These are phyloP conservation scores for Boletus rufocinnamomeus DNA, from an alignment of 768 basidiomycete genomes.

Conservation along the genomic window DNA sequence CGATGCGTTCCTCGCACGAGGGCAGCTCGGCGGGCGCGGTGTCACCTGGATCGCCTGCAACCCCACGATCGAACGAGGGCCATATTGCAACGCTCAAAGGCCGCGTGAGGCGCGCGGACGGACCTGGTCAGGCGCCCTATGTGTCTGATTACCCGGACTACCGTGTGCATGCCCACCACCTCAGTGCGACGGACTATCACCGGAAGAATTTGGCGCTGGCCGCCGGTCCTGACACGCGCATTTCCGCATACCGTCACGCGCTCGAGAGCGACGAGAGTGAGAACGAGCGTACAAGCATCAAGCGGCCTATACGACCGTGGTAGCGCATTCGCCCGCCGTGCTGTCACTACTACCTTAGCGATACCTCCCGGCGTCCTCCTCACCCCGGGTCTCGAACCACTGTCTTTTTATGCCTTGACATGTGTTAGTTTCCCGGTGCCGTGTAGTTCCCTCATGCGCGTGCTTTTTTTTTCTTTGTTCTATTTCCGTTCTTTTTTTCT, in stretches of 20 bases:
- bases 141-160: conserved; percentile 18
- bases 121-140: conserved; percentile 11
- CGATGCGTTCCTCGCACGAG: conserved; percentile 41
- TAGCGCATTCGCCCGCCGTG: conserved; percentile 22
- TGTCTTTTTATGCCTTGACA: neutral
- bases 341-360: neutral
- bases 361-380: neutral
- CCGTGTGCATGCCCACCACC: conserved; percentile 14
- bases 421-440: conserved; percentile 1
- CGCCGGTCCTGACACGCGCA: conserved; percentile 25
- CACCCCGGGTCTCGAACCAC: neutral
- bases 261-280: conserved; percentile 40
- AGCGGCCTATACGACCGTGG: conserved; percentile 50
- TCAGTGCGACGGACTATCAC: conserved; percentile 12
- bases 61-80: conserved; percentile 47
- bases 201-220: conserved; percentile 21
- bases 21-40: conserved; percentile 50
- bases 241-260: conserved; percentile 31
- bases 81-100: conserved; percentile 16
- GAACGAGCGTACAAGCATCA: conserved; percentile 30
- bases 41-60: conserved; percentile 53
- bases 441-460: neutral
- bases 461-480: neutral
- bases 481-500: neutral
- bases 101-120: conserved; percentile 14